phyloP scores from a whole-genome alignment of 2,329 filamentous ascomycete genomes.

The Rutstroemia sydowiana region DNA sequence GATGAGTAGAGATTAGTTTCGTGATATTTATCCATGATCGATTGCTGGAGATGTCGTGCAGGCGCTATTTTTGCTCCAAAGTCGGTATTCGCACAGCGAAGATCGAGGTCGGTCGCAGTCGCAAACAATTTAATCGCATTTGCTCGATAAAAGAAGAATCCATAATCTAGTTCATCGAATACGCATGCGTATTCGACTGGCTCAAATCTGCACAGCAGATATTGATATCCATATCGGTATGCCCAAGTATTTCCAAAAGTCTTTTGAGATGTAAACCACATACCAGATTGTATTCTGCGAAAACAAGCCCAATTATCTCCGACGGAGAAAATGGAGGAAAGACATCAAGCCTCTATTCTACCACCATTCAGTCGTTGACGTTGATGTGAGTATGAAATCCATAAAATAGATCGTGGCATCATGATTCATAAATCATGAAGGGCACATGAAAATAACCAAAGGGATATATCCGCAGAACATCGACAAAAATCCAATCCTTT shows the following conservation, averaged over 20 bases:
- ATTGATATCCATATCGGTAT: neutral
- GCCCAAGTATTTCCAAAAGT: neutral
- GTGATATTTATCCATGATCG: neutral
- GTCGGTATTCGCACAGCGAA: neutral
- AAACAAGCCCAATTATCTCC: neutral
- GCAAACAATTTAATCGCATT: neutral
- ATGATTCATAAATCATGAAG: slow-evolving; percentile 13
- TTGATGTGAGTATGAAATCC: neutral
- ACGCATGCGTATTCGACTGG: neutral
- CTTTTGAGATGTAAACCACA: neutral
- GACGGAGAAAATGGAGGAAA: neutral
- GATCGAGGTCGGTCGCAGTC: neutral
- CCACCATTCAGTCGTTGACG: neutral
- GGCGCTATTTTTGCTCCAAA: neutral
- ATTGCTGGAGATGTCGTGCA: neutral
- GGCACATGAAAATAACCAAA: slow-evolving; percentile 20
- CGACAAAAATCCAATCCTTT: slow-evolving; percentile 16
- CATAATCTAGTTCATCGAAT: neutral
- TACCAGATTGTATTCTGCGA: neutral
- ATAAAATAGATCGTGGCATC: slow-evolving; percentile 7
- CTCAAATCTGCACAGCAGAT: neutral
- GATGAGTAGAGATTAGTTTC: neutral
- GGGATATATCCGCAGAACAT: slow-evolving; percentile 25
- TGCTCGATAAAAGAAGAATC: neutral
- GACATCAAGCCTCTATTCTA: slow-evolving; percentile 5